Evolutionary conservation across 1,139 yeast species (phyloP).

Genomic region (Suhomyces kunorum): DNA sequence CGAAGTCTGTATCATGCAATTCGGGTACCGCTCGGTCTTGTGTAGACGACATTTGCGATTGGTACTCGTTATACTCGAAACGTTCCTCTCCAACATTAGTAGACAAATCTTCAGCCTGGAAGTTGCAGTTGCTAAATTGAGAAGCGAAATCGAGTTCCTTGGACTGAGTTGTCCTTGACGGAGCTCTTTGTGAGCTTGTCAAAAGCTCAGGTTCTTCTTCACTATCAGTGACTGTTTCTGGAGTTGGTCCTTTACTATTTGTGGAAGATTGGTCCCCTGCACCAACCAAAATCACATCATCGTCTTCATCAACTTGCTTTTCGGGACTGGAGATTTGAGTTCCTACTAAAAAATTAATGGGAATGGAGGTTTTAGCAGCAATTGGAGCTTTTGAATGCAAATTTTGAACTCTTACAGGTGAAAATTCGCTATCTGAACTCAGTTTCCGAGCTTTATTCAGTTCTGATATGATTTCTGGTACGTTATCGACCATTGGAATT

Average conservation of each 20-base stretch:
- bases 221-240: conserved; percentile 17
- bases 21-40: conserved; percentile 7
- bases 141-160: conserved; percentile 1
- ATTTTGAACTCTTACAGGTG: too few species aligned
- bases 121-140: conserved; percentile 14
- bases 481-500: too few species aligned
- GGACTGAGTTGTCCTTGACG: not conserved
- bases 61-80: conserved; percentile 3
- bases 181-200: conserved; percentile 5
- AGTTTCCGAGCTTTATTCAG: too few species aligned
- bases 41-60: conserved; percentile 3
- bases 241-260: not conserved
- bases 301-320: conserved; percentile 4
- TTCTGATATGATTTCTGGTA: too few species aligned
- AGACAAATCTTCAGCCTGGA: conserved; percentile 16
- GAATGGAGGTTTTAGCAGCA: conserved; percentile 1
- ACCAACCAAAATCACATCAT: conserved; percentile 11
- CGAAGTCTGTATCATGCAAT: not conserved
- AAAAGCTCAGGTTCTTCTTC: conserved; percentile 18
- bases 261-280: not conserved
- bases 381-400: not conserved
- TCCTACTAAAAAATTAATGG: conserved; percentile 9
- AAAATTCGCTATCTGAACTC: too few species aligned
- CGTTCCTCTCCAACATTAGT: conserved; percentile 4
- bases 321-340: conserved; percentile 1